Conservation (phyloP, 2,329 filamentous ascomycete genomes). For the Exserohilum rostratum region DNA sequence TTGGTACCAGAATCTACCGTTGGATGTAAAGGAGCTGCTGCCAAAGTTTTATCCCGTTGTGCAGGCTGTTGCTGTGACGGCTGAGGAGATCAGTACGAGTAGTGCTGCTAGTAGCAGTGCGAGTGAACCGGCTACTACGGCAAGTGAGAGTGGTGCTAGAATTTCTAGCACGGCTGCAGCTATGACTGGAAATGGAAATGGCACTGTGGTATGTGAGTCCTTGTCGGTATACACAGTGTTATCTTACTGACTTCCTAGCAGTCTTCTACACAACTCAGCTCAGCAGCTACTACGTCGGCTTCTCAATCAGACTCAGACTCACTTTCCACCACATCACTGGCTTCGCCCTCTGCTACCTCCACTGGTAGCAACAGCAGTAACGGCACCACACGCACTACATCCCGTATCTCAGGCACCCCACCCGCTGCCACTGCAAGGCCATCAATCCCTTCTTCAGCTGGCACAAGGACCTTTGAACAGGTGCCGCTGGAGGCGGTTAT, state of each 20-base stretch:
- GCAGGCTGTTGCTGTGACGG: neutral
- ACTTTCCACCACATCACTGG: neutral
- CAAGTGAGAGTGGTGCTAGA: neutral
- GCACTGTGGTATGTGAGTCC: no score
- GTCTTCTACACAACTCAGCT: no score
- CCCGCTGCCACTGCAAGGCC: neutral
- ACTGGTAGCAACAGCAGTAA: neutral
- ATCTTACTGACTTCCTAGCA: no score
- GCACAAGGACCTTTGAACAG: neutral
- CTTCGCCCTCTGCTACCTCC: neutral
- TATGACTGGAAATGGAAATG: no score
- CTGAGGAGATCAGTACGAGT: neutral
- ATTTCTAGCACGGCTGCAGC: no score
- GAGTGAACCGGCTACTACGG: neutral
- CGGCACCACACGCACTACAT: neutral
- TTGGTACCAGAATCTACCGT: conserved; percentile 24
- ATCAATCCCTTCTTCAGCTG: neutral
- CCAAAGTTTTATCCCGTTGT: conserved; percentile 18
- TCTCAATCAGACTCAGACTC: no score
- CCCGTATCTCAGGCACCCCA: neutral
- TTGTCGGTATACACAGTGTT: no score
- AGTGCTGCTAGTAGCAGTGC: neutral
- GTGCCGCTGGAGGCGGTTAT: neutral
- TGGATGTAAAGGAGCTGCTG: conserved; percentile 18
- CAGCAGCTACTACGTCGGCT: no score